Evolutionary conservation across 2,329 filamentous ascomycete species (phyloP), one percentile per base, ranked within the genome.

Genomic region (Scedosporium aurantiacum): DNA sequence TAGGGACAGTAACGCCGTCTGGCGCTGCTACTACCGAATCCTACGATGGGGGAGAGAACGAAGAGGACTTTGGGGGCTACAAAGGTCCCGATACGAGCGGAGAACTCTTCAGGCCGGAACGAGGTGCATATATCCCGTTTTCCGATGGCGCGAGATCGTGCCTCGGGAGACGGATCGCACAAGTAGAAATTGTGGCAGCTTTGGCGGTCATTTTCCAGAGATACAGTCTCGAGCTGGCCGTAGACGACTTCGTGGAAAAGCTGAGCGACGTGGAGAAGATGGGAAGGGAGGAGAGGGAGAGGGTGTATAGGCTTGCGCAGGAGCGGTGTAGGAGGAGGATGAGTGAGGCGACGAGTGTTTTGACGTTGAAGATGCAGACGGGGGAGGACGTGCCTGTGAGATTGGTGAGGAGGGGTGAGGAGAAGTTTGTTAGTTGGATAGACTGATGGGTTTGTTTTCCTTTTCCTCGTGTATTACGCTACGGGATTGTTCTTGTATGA

Each of bases 331-430:
- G 79, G 63, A 70, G 75, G 59, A 77, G 81, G 60, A 69, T 91
- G 57, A 73, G 72, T 62, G 73, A 76, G 37, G 84, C 87, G 66
- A 78, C 75, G 28, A 82, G 81, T n/a, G 72, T 89, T 62, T 79
- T 93, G 63, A 91, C 89, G 63, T 75, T 93, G 66, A 89, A 90
- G 74, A 76, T 93, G 71, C 78, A 84, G 32, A 78, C 75, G n/a
- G 76, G 72, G 23, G 75, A 76, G 5, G 76, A 80, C 61, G 83
- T 93, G 40, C 86, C 87, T 0, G 75, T 93, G 47, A 75, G 88
- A 64, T 72, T 93, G 65, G 86, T 90, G 8, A 83, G 75, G 74
- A 83, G 86, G 66, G 89, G 89, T 0, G 73, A 81, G 65, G 90
- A 92, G 78, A 80, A 81, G 67, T 91, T 92, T 73, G 58, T 60